Conservation (phyloP, 2,329 filamentous ascomycete species). For the Botrytis deweyae region DNA sequence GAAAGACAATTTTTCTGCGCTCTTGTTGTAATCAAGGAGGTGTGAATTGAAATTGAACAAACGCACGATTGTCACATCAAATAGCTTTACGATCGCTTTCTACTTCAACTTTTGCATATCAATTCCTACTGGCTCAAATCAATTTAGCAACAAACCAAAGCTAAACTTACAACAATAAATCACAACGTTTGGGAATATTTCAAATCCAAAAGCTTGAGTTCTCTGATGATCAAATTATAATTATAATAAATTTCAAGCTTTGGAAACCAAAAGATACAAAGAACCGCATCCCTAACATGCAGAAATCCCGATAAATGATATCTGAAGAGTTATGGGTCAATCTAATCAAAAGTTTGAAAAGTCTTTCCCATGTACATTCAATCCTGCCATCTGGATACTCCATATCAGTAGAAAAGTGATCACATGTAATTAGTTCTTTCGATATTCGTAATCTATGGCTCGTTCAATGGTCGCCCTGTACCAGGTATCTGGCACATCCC, state of each 20-base stretch:
- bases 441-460: not conserved
- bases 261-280: no score
- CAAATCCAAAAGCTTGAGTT: not conserved
- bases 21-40: not conserved
- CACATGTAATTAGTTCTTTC: not conserved
- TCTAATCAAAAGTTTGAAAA: not conserved
- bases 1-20: not conserved
- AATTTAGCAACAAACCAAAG: no score
- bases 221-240: no score
- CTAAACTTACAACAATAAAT: no score
- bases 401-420: not conserved
- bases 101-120: no score
- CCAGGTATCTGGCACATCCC: not conserved
- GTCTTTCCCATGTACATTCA: not conserved
- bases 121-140: no score
- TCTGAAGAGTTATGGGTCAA: not conserved
- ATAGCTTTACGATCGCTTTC: not conserved
- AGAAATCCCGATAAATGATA: not conserved
- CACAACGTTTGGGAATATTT: not conserved
- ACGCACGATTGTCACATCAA: not conserved
- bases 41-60: not conserved
- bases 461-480: not conserved
- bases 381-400: not conserved
- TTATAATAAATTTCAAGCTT: no score
- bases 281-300: no score